These are phyloP conservation scores for Ceratocystis eucalypticola DNA, from an alignment of 2,329 filamentous ascomycete genomes.

Conservation along the genomic window DNA sequence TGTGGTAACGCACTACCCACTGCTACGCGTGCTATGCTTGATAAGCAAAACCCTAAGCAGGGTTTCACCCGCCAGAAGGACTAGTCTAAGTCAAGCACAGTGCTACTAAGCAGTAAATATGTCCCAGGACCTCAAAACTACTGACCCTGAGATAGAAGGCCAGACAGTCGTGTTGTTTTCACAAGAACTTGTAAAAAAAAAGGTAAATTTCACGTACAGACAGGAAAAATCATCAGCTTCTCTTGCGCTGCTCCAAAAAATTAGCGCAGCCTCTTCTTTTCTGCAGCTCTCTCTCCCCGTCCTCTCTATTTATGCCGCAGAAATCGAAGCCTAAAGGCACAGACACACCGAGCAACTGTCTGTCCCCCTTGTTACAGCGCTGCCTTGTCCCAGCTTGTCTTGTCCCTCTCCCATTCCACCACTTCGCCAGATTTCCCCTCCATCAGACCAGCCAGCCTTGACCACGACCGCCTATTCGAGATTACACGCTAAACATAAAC, in stretches of 20 bases:
- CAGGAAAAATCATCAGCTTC: too few species aligned
- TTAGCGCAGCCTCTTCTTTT: neutral
- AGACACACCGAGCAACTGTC: neutral
- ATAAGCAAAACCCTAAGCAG: neutral
- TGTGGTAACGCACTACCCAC: neutral
- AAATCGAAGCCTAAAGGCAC: neutral
- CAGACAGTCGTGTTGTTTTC: too few species aligned
- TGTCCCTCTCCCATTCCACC: neutral
- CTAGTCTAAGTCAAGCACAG: neutral
- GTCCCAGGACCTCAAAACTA: neutral
- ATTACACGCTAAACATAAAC: neutral
- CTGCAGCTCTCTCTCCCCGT: neutral
- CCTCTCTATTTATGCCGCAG: neutral
- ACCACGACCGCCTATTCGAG: constrained; percentile 6
- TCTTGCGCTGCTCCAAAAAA: neutral
- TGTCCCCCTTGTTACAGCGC: neutral
- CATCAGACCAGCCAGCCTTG: constrained; percentile 1
- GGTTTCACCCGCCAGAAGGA: neutral
- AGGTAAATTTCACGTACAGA: too few species aligned
- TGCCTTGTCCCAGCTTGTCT: neutral
- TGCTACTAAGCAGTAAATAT: neutral
- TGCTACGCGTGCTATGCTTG: neutral
- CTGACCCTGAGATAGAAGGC: neutral
- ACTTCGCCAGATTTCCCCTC: constrained; percentile 16
- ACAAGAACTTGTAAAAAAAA: too few species aligned